Conservation (phyloP, 2,329 filamentous ascomycete genomes). For the Zymoseptoria tritici region DNA sequence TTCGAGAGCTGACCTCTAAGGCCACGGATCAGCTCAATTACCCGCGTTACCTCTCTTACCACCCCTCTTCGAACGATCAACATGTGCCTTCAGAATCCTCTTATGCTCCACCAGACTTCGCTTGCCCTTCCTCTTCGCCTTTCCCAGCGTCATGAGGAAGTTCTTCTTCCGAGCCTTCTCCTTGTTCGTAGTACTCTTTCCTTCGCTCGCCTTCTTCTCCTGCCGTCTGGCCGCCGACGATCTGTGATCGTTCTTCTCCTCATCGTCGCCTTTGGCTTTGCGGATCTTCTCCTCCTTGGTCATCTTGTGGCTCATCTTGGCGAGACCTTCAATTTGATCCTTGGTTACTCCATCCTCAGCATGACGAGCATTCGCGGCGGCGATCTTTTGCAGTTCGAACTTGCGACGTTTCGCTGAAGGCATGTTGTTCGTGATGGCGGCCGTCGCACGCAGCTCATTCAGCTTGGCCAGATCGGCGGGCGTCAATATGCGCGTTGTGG, state of each 20-base stretch:
- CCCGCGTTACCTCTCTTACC: conserved; percentile 65
- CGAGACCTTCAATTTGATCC: conserved; percentile 82
- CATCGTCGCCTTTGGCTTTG: conserved; percentile 71
- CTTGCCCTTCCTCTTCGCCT: conserved; percentile 94
- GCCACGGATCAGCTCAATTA: neutral
- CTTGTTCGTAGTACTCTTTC: conserved; percentile 94
- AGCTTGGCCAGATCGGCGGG: conserved; percentile 95
- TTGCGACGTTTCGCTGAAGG: conserved; percentile 37
- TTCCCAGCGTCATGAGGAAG: conserved; percentile 94
- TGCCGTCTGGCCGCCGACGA: conserved; percentile 75
- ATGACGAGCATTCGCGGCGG: conserved; percentile 39
- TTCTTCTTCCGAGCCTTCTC: conserved; percentile 98
- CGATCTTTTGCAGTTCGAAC: conserved; percentile 17
- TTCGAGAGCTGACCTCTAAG: no score
- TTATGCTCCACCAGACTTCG: conserved; percentile 80
- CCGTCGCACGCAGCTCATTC: conserved; percentile 71
- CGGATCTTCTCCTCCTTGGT: conserved; percentile 87
- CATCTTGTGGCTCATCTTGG: conserved; percentile 66
- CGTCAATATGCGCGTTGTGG: conserved; percentile 89
- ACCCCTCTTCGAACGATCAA: conserved; percentile 74
- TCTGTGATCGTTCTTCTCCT: conserved; percentile 61
- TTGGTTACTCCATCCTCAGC: conserved; percentile 87
- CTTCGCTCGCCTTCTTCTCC: conserved; percentile 78
- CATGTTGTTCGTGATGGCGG: conserved; percentile 59
- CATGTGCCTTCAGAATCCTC: conserved; percentile 72